Evolutionary conservation across 768 basidiomycete genomes (phyloP).

Genomic region (Hortiboletus flavorubellus): DNA sequence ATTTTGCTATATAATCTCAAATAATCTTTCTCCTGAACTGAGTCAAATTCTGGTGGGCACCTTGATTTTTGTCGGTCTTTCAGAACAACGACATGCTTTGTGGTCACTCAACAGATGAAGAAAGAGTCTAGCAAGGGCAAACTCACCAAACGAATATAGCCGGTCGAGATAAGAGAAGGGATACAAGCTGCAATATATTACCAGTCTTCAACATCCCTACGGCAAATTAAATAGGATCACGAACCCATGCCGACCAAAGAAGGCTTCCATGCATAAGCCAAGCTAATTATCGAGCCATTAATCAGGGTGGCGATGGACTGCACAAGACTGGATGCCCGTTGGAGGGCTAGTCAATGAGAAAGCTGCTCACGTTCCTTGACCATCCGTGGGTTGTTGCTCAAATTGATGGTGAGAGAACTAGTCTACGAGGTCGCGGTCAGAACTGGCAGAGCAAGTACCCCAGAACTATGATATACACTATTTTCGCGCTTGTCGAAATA

Average conservation of each 20-base stretch:
- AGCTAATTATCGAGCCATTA: conserved; percentile 71
- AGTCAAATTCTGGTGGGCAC: conserved; percentile 73
- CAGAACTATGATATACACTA: conserved; percentile 42
- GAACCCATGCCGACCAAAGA: conserved; percentile 69
- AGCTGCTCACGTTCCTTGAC: conserved; percentile 68
- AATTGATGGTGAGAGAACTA: conserved; percentile 71
- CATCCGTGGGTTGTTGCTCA: conserved; percentile 88
- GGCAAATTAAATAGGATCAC: neutral
- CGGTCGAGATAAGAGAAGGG: conserved; percentile 64
- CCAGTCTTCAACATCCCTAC: neutral
- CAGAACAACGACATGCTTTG: conserved; percentile 74
- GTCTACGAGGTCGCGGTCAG: conserved; percentile 41
- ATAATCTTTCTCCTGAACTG: conserved; percentile 82
- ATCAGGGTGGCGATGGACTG: conserved; percentile 72
- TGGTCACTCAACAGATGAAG: conserved; percentile 2
- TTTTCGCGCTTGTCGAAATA: conserved; percentile 90
- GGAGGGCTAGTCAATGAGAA: neutral
- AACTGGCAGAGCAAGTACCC: too few species aligned
- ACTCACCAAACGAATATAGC: conserved; percentile 78
- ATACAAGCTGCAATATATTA: conserved; percentile 46
- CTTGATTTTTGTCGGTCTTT: conserved; percentile 82
- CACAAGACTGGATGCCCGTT: conserved; percentile 52
- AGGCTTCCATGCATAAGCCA: conserved; percentile 73
- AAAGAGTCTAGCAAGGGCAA: neutral
- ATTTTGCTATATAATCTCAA: conserved; percentile 61